Percentiles rank a stretch among this genome's conserved stretches.
phyloP scores from a whole-genome alignment of 1,284 basidiomycete species.

The Sparassis latifolia region DNA sequence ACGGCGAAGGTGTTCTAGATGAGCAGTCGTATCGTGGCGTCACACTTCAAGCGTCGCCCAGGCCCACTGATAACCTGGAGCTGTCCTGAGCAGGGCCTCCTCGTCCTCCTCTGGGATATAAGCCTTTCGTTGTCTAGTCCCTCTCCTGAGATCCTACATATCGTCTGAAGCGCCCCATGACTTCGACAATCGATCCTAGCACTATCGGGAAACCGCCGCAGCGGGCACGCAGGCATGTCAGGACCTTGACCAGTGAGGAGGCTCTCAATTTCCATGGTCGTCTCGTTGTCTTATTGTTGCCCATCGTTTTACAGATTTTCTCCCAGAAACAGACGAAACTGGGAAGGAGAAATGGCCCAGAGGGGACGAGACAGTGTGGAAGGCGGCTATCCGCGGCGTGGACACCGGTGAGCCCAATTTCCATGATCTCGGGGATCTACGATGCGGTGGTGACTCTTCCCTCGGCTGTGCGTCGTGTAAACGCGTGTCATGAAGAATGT shows the following conservation, averaged over 20 bases:
- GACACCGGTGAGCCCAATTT: constrained; percentile 42
- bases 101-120: too few relatives aligned
- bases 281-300: neutral
- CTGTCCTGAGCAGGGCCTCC: too few relatives aligned
- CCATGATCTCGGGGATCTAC: neutral
- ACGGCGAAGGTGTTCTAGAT: too few relatives aligned
- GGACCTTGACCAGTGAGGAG: constrained; percentile 61
- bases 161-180: constrained; percentile 25
- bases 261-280: neutral
- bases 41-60: too few relatives aligned
- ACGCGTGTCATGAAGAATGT: too few relatives aligned
- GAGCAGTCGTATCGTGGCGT: too few relatives aligned
- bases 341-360: constrained; percentile 82
- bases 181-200: constrained; percentile 54
- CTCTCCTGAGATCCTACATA: too few relatives aligned
- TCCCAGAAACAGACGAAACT: constrained; percentile 64
- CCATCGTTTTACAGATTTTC: constrained; percentile 44
- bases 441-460: too few relatives aligned
- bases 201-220: constrained; percentile 52
- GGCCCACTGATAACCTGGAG: too few relatives aligned
- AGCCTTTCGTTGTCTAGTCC: too few relatives aligned
- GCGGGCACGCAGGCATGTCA: constrained; percentile 58
- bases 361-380: constrained; percentile 80
- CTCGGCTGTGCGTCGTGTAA: constrained; percentile 1
- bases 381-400: constrained; percentile 52